Conservation (phyloP, 768 basidiomycete genomes). For the Tephrocybe rancida region DNA sequence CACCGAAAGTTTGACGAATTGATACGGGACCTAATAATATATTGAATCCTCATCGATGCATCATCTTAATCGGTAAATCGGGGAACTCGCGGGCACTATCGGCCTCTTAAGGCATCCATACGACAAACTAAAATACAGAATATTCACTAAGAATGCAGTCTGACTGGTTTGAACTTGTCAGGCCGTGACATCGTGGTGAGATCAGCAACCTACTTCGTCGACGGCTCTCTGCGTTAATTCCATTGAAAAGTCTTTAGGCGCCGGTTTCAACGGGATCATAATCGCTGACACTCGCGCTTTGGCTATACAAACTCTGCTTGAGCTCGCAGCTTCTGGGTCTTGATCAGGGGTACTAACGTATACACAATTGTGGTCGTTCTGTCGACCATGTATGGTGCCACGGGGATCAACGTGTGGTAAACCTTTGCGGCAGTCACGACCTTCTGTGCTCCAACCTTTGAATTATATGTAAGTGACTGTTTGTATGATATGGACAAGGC, state of each 20-base stretch:
- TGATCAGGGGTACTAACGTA: slow-evolving; percentile 28
- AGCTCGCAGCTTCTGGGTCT: background rate
- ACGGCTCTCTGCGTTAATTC: background rate
- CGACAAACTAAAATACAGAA: background rate
- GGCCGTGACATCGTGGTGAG: background rate
- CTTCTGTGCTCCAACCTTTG: background rate
- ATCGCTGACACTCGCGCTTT: background rate
- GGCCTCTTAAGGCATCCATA: background rate
- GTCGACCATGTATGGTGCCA: slow-evolving; percentile 30
- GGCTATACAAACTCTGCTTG: background rate
- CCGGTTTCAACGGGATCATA: background rate
- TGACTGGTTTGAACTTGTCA: background rate
- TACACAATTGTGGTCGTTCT: slow-evolving; percentile 27
- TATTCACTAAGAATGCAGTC: background rate
- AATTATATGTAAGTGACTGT: slow-evolving; percentile 36
- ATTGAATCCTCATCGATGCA: too few relatives aligned
- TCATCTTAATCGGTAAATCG: too few relatives aligned
- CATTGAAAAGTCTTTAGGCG: background rate
- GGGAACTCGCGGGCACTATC: too few relatives aligned
- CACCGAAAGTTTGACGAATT: too few relatives aligned
- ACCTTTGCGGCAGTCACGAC: slow-evolving; percentile 21
- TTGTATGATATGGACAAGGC: background rate
- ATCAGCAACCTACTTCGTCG: background rate
- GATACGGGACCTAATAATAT: too few relatives aligned
- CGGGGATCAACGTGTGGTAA: slow-evolving; percentile 24